Evolutionary conservation across 257 asterid species (phyloP).

Genomic region (Plantago ovata): DNA sequence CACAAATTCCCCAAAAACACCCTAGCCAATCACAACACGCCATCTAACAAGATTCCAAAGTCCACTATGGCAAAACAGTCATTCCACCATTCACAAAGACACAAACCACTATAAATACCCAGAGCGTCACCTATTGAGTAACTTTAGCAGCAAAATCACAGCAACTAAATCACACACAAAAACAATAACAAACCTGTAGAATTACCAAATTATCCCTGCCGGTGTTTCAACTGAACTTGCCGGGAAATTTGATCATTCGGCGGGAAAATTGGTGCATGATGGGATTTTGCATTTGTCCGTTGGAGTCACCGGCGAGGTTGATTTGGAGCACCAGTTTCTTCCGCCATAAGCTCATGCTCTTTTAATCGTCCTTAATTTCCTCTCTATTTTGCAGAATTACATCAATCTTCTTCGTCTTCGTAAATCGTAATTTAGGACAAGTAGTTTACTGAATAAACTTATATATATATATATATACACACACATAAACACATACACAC

Average conservation of each 20-base stretch:
- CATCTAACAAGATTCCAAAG: slow-evolving; percentile 1
- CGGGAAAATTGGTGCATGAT: slow-evolving; percentile 59
- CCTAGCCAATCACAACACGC: slow-evolving; percentile 29
- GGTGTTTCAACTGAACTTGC: slow-evolving; percentile 12
- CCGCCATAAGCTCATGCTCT: slow-evolving; percentile 97
- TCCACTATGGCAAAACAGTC: slow-evolving; percentile 32
- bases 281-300: slow-evolving; percentile 92
- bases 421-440: slow-evolving; percentile 3
- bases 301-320: slow-evolving; percentile 91
- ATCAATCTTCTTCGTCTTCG: not conserved
- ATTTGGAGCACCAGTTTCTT: slow-evolving; percentile 99
- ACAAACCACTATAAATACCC: slow-evolving; percentile 28
- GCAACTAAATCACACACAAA: not conserved
- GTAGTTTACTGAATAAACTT: slow-evolving; percentile 1
- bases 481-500: slow-evolving; percentile 19
- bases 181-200: not conserved
- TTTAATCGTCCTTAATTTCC: slow-evolving; percentile 36
- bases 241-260: slow-evolving; percentile 13
- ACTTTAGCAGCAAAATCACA: slow-evolving; percentile 30
- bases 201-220: slow-evolving; percentile 25
- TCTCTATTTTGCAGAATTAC: slow-evolving; percentile 17
- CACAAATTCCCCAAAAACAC: slow-evolving; percentile 23
- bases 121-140: slow-evolving; percentile 21
- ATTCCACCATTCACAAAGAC: accelerated
- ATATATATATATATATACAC: not conserved